Conservation (phyloP, 1,139 yeast species). For the Arxiozyma slooffiae region DNA sequence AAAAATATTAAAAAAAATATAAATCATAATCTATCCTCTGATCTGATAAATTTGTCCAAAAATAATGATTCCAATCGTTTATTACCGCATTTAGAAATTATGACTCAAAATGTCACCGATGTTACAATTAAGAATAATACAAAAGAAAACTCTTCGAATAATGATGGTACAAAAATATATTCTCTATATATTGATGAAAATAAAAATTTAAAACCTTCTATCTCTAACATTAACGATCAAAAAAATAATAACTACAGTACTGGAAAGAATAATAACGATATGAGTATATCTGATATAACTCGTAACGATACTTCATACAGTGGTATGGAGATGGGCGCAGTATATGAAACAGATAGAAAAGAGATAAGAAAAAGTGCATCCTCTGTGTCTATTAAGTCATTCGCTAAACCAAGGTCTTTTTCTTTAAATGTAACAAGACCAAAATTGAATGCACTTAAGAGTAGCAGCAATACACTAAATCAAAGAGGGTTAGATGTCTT, state of each 20-base stretch:
- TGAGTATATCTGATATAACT: background rate
- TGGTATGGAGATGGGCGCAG: background rate
- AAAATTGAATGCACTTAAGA: background rate
- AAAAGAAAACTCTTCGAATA: background rate
- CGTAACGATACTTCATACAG: background rate
- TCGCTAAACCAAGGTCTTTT: conserved; percentile 25
- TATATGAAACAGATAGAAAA: background rate
- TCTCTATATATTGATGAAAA: background rate
- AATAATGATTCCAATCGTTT: background rate
- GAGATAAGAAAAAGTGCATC: conserved; percentile 3
- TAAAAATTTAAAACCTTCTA: background rate
- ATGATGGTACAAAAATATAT: background rate
- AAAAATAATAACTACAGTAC: background rate
- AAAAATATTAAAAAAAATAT: conserved; percentile 6
- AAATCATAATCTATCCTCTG: conserved; percentile 13
- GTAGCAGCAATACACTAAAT: background rate
- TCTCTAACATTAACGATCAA: background rate
- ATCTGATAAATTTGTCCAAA: background rate
- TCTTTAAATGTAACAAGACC: conserved; percentile 23
- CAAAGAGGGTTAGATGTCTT: background rate
- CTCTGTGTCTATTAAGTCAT: conserved; percentile 3
- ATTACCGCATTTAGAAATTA: background rate
- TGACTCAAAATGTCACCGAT: background rate
- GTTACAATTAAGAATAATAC: background rate
- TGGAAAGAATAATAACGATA: background rate